These are phyloP conservation scores for Pterocarpus macrocarpus DNA, from an alignment of 306 rosid genomes.

Conservation along the genomic window DNA sequence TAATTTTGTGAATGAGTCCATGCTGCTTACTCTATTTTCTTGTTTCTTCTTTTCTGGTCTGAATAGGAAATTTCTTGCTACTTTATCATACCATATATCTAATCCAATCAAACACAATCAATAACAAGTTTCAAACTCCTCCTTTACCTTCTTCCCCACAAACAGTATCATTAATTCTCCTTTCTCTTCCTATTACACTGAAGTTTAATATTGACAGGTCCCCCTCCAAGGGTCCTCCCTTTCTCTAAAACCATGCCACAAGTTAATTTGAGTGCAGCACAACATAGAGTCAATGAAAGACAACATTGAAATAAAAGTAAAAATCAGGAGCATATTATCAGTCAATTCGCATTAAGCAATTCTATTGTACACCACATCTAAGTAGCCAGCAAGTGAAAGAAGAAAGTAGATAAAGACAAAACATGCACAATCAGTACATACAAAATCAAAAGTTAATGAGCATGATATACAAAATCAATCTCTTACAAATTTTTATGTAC, in stretches of 20 bases:
- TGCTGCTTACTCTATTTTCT: neutral
- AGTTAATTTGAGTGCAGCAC: neutral
- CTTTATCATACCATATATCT: neutral
- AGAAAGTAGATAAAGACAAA: slow-evolving; percentile 48
- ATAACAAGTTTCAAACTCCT: neutral
- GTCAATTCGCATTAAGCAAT: slow-evolving; percentile 22
- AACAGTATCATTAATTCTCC: slow-evolving; percentile 11
- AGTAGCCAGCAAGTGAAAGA: slow-evolving; percentile 1
- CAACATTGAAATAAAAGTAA: slow-evolving; percentile 29
- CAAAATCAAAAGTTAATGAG: slow-evolving; percentile 37
- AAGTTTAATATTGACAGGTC: slow-evolving; percentile 37
- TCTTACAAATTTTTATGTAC: slow-evolving; percentile 38
- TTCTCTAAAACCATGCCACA: slow-evolving; percentile 29
- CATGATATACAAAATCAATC: slow-evolving; percentile 38
- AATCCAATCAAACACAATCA: slow-evolving; percentile 1
- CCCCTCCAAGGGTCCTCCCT: slow-evolving; percentile 12
- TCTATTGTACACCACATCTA: slow-evolving; percentile 4
- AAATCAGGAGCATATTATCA: neutral
- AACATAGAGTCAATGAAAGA: slow-evolving; percentile 25
- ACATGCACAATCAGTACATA: slow-evolving; percentile 15
- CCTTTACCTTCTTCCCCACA: slow-evolving; percentile 31
- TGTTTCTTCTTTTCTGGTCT: slow-evolving; percentile 13
- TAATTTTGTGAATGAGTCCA: slow-evolving; percentile 1
- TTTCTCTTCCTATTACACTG: slow-evolving; percentile 27
- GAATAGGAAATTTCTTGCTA: slow-evolving; percentile 42